phyloP scores from a whole-genome alignment of 768 basidiomycete genomes.

The Auriculariales sp. region DNA sequence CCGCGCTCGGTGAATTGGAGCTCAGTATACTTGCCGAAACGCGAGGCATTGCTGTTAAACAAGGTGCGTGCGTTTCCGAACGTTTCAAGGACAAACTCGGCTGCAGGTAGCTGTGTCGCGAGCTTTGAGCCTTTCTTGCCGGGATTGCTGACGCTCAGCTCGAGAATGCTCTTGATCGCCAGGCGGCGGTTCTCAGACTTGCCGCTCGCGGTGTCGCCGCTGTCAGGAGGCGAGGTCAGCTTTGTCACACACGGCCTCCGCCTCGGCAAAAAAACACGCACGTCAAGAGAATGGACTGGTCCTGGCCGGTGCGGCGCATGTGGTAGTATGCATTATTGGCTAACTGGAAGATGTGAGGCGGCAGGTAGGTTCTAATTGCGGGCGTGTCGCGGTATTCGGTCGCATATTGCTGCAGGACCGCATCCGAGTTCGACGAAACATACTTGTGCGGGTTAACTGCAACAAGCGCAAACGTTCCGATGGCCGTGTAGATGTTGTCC shows the following conservation, averaged over 20 bases:
- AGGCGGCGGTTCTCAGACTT: constrained; percentile 85
- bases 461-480: constrained; percentile 62
- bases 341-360: constrained; percentile 86
- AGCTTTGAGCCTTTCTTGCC: constrained; percentile 94
- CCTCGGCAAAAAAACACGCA: constrained; percentile 22
- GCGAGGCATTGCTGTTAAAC: constrained; percentile 89
- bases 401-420: constrained; percentile 72
- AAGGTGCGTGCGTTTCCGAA: constrained; percentile 89
- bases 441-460: constrained; percentile 92
- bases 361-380: constrained; percentile 40
- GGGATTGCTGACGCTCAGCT: constrained; percentile 72
- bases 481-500: constrained; percentile 63
- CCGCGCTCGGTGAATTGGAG: constrained; percentile 92
- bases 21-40: constrained; percentile 96
- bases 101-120: constrained; percentile 71
- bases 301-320: constrained; percentile 86
- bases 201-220: constrained; percentile 85
- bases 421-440: constrained; percentile 69
- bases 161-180: constrained; percentile 85
- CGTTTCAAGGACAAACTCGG: constrained; percentile 88
- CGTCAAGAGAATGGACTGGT: constrained; percentile 82
- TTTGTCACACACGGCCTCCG: too few species aligned
- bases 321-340: constrained; percentile 91
- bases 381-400: constrained; percentile 69
- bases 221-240: constrained; percentile 22